phyloP scores from a whole-genome alignment of 2,329 filamentous ascomycete species.

The Emericellopsis cladophorae region DNA sequence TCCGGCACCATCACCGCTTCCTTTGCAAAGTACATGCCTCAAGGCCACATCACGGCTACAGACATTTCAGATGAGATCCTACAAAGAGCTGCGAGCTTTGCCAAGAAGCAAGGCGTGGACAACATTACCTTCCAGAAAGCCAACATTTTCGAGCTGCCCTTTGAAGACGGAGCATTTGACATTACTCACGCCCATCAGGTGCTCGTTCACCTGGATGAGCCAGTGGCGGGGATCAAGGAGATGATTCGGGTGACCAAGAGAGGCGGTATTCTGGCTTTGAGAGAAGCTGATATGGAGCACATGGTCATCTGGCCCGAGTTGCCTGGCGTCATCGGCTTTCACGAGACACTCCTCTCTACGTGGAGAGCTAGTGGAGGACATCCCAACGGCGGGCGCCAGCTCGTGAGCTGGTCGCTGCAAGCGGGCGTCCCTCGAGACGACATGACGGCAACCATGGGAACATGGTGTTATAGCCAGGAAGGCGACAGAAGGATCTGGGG shows the following conservation, averaged over 20 bases:
- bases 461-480: conserved; percentile 14
- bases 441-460: conserved; percentile 12
- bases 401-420: conserved; percentile 13
- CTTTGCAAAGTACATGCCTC: conserved; percentile 23
- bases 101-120: conserved; percentile 8
- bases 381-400: conserved; percentile 11
- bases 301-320: conserved; percentile 15
- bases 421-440: conserved; percentile 10
- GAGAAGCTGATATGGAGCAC: conserved; percentile 16
- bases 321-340: conserved; percentile 10
- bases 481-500: conserved; percentile 13
- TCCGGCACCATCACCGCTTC: conserved; percentile 34
- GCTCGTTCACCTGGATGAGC: conserved; percentile 24
- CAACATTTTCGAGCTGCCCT: conserved; percentile 20
- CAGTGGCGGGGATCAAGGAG: conserved; percentile 20
- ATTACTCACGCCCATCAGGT: conserved; percentile 29
- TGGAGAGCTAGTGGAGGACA: conserved; percentile 12
- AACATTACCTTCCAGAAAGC: conserved; percentile 15
- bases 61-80: conserved; percentile 18
- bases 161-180: conserved; percentile 25
- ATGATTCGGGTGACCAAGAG: conserved; percentile 28
- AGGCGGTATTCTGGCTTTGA: conserved; percentile 26
- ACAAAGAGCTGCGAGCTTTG: conserved; percentile 10
- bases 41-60: conserved; percentile 21
- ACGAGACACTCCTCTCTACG: conserved; percentile 8